These are phyloP conservation scores for Choiromyces venosus DNA, from an alignment of 495 filamentous ascomycete genomes.

Conservation along the genomic window DNA sequence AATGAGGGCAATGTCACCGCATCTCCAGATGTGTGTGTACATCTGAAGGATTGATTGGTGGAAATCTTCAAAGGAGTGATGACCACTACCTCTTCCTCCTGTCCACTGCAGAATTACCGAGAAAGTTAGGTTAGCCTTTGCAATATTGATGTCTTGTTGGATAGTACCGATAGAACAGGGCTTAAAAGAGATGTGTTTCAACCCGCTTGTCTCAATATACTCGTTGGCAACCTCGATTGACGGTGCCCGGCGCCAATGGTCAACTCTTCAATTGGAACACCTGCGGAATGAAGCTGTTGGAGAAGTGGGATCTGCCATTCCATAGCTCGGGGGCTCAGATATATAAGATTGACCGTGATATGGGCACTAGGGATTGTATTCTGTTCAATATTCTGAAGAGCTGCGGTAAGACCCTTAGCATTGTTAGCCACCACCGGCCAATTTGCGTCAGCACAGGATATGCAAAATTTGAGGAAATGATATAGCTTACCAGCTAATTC, in stretches of 20 bases:
- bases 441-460: constrained; percentile 9
- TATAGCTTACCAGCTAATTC: constrained; percentile 58
- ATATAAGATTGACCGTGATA: constrained; percentile 90
- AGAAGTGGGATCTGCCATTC: constrained; percentile 93
- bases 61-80: constrained; percentile 94
- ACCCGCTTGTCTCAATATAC: constrained; percentile 84
- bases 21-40: constrained; percentile 76
- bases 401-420: constrained; percentile 79
- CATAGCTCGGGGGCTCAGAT: constrained; percentile 94
- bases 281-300: constrained; percentile 72
- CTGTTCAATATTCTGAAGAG: constrained; percentile 82
- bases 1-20: constrained; percentile 77
- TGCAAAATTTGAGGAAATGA: not conserved
- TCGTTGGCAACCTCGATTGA: constrained; percentile 90
- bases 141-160: constrained; percentile 83
- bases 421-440: constrained; percentile 79
- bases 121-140: constrained; percentile 82
- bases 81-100: constrained; percentile 85
- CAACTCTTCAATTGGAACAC: constrained; percentile 87
- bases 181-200: constrained; percentile 94
- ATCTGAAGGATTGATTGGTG: constrained; percentile 84
- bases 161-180: constrained; percentile 85
- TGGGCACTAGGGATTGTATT: constrained; percentile 82
- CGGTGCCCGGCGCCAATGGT: constrained; percentile 92
- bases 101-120: constrained; percentile 92